Evolutionary conservation across 192 early-diverging fungal species (phyloP), one percentile per base, ranked within the genome.

Genomic region (Rhizoclosmatium sp.): DNA sequence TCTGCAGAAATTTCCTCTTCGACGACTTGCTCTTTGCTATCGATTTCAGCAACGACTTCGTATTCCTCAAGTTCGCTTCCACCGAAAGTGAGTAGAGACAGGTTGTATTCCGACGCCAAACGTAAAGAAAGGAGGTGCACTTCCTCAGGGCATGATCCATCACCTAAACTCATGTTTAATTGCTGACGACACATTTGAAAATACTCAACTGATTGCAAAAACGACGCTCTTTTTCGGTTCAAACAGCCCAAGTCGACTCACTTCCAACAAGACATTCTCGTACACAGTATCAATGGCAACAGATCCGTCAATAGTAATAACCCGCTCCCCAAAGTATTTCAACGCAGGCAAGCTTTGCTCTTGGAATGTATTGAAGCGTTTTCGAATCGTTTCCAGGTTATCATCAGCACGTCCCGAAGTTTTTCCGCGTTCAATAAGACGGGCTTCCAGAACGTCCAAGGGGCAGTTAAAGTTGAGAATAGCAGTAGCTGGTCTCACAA

Each of bases 371-470:
- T 61, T 61, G 77, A 91, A 90, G 42, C 89, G 81, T 71, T 91
- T 88, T 19, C 71, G 65, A 47, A 89, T 88, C 0, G 89, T 89
- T 61, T 88, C 88, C 42, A 88, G 39, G 72, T 91, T 90, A 72
- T 91, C 89, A 71, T 91, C 88, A 3, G 80, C 81, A 39, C 89
- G 70, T 16, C 85, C 88, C 62, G 81, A 81, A 10, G 84, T 91
- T 69, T 88, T 87, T 2, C 87, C 88, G 42, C 88, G 82, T 71
- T 91, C 86, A 19, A 91, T 40, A 7, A 91, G 74, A 16, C 89
- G 84, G 14, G 19, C 5, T 69, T 89, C 85, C 47, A 92, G 80
- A 3, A 82, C 68, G 1, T 84, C 81, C 42, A 83, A 69, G 16
- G 91, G 82, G 73, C 91, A 91, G 12, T 76, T 59, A 84, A 85